Base-by-base conservation (phyloP, 2,329 filamentous ascomycete genomes). In the Diaporthe aspalathi region DNA sequence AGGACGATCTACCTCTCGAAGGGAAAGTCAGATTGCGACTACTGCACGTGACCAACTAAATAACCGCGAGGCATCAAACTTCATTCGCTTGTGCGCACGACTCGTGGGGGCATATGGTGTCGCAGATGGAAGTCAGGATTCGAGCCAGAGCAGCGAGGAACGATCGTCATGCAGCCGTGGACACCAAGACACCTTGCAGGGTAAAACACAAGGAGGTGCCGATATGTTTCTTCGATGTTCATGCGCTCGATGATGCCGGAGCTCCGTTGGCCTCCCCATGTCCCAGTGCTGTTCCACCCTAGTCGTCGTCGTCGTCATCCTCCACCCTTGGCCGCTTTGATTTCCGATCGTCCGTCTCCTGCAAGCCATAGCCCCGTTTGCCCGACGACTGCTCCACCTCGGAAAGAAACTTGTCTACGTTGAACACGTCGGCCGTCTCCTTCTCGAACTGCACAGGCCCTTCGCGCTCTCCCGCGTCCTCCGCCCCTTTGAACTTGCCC, bases 381-480 rank as follows among this genome's bases (percentile, higher is more conserved):
- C 69, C 70, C 17, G 88, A 87, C 3, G 87, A 84, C 80, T 90
- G 88, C 81, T 85, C 90, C 77, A 87, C 94, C 80, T 98, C 94
- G 45, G 90, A 92, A 80, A 99, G 90, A 85, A 99, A 97, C 77
- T 93, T 93, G 79, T 97, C 94, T 76, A 98, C 96, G 63, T 97
- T 95, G 81, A 98, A 98, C 1, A 94, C 94, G 82, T 98, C 95
- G 38, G 83, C 83, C 1, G 83, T 88, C 67, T 98, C 95, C 82
- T 95, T 97, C 82, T 98, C 95, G 77, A 99, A 99, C 81, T 97
- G 93, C 35, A 99, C 96, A 0, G 96, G 96, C 6, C 96, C 96
- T 77, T 97, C 93, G 70, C 95, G 90, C 73, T 89, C 90, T 90
- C 97, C 95, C 67, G 91, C 93, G 76, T 97, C 92, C 70, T 89